Evolutionary conservation across 768 basidiomycete species (phyloP), one percentile per base, ranked within the genome.

Genomic region (Lentinula aciculospora): DNA sequence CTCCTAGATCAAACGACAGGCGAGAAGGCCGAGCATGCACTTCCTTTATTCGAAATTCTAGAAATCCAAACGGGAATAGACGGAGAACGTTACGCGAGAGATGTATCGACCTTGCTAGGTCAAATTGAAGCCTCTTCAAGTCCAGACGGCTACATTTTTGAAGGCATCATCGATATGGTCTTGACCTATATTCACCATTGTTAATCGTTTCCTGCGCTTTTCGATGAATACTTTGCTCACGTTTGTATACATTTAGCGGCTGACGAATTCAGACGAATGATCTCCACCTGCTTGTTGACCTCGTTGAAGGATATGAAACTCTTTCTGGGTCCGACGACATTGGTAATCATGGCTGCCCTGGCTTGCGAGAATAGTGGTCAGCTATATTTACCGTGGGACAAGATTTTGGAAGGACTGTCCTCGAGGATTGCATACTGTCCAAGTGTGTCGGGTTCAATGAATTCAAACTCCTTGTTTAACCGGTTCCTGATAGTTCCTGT

Each of bases 331-430:
- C 80, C 86, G 10, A 90, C 88, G 0, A 65, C 82, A 34, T 77
- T 86, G 66, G 80, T 89, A 19, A 77, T 92, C n/a, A 64, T 79
- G n/a, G 75, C 83, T 8, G 91, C 91, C 2, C 68, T 89, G 39
- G 75, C 82, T n/a, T 79, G 78, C 58, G 88, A 90, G 67, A 81
- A 83, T 61, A 78, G 78, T 51, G 76, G 77, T 21, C 72, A 71
- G 47, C 65, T 82, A 45, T 71, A 84, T n/a, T 68, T 82, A 34
- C 65, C 82, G 7, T 82, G 86, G 1, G 48, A 63, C 45, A 74
- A 76, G 31, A 66, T 85, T 48, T 70, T 89, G 39, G 67, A 70
- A 39, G 75, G 81, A 40, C 58, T 85, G 64, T 67, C 77, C 15
- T 57, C 54, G 3, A 72, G 77, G 46, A 61, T 88, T 8, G 57